A percentile compares a stretch with the other conserved stretches of the same genome.
Evolutionary conservation across 2,329 filamentous ascomycete genomes (phyloP).

Genomic region (Aureobasidium sp.): DNA sequence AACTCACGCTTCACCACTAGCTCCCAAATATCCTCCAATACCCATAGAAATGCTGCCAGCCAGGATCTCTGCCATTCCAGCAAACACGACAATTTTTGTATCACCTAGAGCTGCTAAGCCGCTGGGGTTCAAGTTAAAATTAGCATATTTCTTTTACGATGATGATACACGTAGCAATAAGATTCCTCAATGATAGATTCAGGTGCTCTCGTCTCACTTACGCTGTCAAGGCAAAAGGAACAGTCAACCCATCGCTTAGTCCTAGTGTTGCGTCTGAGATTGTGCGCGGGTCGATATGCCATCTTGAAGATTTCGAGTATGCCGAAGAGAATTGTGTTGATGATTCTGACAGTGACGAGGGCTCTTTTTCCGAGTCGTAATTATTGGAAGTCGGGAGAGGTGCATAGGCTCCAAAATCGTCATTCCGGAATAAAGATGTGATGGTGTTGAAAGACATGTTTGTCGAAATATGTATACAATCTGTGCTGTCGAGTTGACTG

Average conservation of each 20-base stretch:
- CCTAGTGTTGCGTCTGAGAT: constrained; percentile 41
- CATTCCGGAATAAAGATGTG: not conserved
- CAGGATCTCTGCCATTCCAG: constrained; percentile 35
- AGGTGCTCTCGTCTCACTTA: too few species aligned
- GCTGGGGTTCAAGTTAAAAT: not conserved
- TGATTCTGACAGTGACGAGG: not conserved
- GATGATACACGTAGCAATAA: too few species aligned
- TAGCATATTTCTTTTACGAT: not conserved
- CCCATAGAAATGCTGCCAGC: constrained; percentile 39
- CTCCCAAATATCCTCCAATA: constrained; percentile 38
- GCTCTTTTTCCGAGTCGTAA: not conserved
- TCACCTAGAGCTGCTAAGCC: constrained; percentile 35
- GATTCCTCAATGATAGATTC: too few species aligned
- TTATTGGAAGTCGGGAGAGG: not conserved
- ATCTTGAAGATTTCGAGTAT: not conserved
- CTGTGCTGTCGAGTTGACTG: not conserved
- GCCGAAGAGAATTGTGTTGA: not conserved
- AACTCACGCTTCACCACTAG: constrained; percentile 42
- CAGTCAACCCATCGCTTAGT: constrained; percentile 37
- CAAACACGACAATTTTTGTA: constrained; percentile 34
- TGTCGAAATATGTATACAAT: not conserved
- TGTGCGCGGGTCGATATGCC: constrained; percentile 31
- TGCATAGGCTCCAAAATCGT: not conserved
- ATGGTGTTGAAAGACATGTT: not conserved
- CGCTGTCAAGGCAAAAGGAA: constrained; percentile 35